Percentiles rank a stretch among this genome's conserved stretches.
These are phyloP conservation scores for Marsdenia floribunda DNA, from an alignment of 257 asterid species.

Conservation along the genomic window DNA sequence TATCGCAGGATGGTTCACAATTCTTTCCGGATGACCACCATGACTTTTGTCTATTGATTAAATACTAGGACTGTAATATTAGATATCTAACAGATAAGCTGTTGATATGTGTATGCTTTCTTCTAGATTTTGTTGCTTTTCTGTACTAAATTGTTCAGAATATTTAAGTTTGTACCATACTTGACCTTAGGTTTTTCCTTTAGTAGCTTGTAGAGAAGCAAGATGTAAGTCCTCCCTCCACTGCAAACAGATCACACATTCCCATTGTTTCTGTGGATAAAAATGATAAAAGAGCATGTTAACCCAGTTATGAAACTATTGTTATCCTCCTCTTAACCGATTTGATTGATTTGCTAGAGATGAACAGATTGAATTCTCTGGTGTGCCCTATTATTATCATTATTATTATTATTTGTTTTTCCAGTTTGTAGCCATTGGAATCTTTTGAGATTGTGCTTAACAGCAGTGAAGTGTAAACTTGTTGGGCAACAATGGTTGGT, in stretches of 20 bases:
- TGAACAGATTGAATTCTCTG: neutral
- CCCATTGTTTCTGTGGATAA: neutral
- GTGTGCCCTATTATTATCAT: neutral
- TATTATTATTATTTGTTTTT: too few species aligned
- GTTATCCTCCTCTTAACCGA: neutral
- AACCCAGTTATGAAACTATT: neutral
- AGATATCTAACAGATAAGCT: slow-evolving; percentile 1
- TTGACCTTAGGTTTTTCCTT: neutral
- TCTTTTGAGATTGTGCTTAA: too few species aligned
- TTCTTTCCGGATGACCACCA: neutral
- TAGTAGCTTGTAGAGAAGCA: neutral
- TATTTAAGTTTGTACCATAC: slow-evolving; percentile 4
- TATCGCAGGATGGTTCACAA: neutral
- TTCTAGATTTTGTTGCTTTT: neutral
- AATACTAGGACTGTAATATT: neutral
- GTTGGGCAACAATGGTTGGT: too few species aligned
- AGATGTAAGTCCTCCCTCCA: neutral
- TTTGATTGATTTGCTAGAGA: neutral
- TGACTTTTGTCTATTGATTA: neutral
- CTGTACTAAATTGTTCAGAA: neutral
- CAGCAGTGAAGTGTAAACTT: too few species aligned
- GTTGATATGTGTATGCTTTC: neutral
- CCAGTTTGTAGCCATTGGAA: too few species aligned
- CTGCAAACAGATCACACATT: neutral
- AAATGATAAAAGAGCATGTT: neutral